Base-by-base conservation (phyloP, 805 yeast genomes). In the Saccharomycopsis babjevae region DNA sequence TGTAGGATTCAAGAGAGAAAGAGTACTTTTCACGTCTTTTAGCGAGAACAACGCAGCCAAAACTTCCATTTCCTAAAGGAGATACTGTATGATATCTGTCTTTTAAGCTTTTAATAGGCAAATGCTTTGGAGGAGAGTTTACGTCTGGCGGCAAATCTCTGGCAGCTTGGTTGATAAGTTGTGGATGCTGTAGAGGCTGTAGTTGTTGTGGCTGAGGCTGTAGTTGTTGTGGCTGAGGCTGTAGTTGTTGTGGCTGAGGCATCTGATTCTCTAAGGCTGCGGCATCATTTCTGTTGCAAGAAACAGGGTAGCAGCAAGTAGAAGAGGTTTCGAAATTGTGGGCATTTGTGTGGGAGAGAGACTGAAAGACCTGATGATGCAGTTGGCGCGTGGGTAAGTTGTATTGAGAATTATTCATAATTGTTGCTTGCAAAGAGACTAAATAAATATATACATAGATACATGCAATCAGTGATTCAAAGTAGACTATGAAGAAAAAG, bases 31-130 rank as follows among this genome's bases (percentile, higher is more conserved):
- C 61, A 18, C 60, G 39, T 20, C 61, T 57, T 43, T 83, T 83
- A 3, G 89, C 91, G 66, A 87, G 72, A 0, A 79, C 73, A 1
- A 88, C 94, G 1, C 79, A 73, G 1, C 96, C 96, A 75, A 88
- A 88, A 56, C 89, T 83, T 0, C 96, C 96, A 60, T 78, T 80
- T 0, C 96, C 96, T 62, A 88, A 72, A 56, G 75, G 76, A 54
- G 81, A 77, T 8, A 86, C 74, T 3, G 76, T 65, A 58, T 77
- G 79, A 68, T 84, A 88, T 52, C 80, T 71, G 7, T 71, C 68
- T 2, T 68, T 66, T 56, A 79, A 70, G 8, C 78, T 68, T 57
- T 74, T 76, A 8, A 82, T 62, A 1, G 85, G 85, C 8, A 79
- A 70, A 57, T 69, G 70, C 39, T 68, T 66, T 0, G 80, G 81